Evolutionary conservation across 208 protist genomes (phyloP).

Genomic region (Leishmania mexicana): DNA sequence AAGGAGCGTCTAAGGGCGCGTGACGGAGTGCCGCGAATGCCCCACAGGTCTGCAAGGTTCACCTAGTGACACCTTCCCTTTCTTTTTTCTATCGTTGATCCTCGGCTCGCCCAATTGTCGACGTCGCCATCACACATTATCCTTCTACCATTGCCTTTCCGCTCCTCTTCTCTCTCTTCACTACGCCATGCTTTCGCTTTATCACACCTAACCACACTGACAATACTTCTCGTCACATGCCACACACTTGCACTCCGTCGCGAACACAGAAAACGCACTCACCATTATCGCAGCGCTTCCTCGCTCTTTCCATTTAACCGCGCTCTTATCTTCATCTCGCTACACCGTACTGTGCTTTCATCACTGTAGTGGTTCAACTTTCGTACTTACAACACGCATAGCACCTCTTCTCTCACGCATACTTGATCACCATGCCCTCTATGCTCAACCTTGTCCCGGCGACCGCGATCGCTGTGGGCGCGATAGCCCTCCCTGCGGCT

Average conservation of each 20-base stretch:
- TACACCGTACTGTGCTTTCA: too few relatives aligned
- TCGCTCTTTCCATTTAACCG: background rate
- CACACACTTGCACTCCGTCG: background rate
- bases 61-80: background rate
- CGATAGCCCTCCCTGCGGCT: background rate
- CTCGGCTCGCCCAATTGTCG: background rate
- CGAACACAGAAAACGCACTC: background rate
- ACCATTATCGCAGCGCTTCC: background rate
- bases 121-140: background rate
- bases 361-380: background rate
- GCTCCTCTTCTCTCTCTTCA: background rate
- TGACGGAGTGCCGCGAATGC: background rate
- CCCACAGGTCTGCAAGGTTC: background rate
- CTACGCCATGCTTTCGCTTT: background rate
- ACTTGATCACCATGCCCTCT: constrained; percentile 6
- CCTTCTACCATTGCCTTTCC: background rate
- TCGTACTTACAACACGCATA: background rate
- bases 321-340: too few relatives aligned
- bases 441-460: constrained; percentile 12
- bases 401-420: background rate
- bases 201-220: background rate
- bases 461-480: background rate
- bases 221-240: background rate
- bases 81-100: background rate
- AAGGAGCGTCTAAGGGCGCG: background rate